A percentile compares a stretch with the other conserved stretches of the same genome.
These are phyloP conservation scores for Brassica rapa DNA, from an alignment of 345 rosid genomes.

Conservation along the genomic window DNA sequence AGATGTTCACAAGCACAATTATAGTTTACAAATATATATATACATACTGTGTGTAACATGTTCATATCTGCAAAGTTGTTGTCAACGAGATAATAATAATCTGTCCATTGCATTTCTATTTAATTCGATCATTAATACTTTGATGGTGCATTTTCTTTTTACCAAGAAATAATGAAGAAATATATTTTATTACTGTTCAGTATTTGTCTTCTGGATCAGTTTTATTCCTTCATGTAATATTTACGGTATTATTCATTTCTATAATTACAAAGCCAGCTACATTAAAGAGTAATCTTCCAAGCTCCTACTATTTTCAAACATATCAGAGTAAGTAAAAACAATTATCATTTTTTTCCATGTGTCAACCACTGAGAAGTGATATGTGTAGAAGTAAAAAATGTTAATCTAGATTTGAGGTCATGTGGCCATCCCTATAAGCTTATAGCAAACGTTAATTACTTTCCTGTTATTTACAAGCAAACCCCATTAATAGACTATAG, in stretches of 20 bases:
- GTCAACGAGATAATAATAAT: conserved; percentile 13
- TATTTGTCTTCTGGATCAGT: conserved; percentile 10
- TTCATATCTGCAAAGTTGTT: conserved; percentile 3
- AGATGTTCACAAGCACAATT: neutral
- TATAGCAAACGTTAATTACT: conserved; percentile 7
- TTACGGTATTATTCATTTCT: neutral
- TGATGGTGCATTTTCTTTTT: conserved; percentile 26
- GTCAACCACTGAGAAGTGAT: conserved; percentile 24
- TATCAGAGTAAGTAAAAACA: conserved; percentile 1
- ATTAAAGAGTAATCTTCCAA: conserved; percentile 6
- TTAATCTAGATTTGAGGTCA: conserved; percentile 15
- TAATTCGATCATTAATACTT: conserved; percentile 17
- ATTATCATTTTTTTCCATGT: conserved; percentile 23
- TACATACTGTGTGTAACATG: neutral
- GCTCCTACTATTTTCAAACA: conserved; percentile 20
- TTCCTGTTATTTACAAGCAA: conserved; percentile 21
- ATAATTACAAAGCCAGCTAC: conserved; percentile 2
- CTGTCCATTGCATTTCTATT: conserved; percentile 27
- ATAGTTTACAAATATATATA: neutral
- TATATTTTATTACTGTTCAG: conserved; percentile 23
- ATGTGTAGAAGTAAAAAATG: neutral
- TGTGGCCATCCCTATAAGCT: conserved; percentile 17
- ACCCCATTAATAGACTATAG: neutral
- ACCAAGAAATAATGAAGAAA: neutral
- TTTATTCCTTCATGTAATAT: neutral